Evolutionary conservation across 805 yeast species (phyloP), one percentile per base, ranked within the genome.

Genomic region (Kazachstania taianensis): DNA sequence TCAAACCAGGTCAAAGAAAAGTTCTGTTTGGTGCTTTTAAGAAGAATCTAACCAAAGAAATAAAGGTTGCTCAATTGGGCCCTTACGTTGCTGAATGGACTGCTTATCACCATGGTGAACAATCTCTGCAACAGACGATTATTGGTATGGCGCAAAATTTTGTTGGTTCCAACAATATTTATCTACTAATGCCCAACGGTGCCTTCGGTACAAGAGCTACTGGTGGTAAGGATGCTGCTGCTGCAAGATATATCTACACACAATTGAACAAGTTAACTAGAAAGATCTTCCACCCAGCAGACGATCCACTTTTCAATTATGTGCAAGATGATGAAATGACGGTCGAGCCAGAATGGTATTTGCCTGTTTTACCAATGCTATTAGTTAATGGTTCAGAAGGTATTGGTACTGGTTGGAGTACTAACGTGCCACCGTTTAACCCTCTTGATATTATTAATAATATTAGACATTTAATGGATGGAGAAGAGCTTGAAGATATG

Each of bases 161-260:
- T 53, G 80, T 89, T 33, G 98, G 98, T 8, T 70, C 94, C 6
- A 92, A 92, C 53, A 92, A 92, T 52, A 62, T 92, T 48, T 81
- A 92, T 57, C 52, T 85, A 35, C 65, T 92, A 49, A 70, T 75
- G 55, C 98, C 98, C 32, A 82, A 81, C 56, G 98, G 98, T 69
- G 79, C 85, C 23, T 92, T 92, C 56, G 98, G 98, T 71, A 78
- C 96, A 1, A 76, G 98, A 62, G 87, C 92, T 18, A 70, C 84
- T 18, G 98, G 98, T 60, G 98, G 98, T 66, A 92, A 92, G 58
- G 98, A 92, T 66, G 92, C 87, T 12, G 82, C 97, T n/a, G 96
- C 97, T 19, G 79, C 96, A 31, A 87, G 98, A 72, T 92, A 92
- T 66, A 87, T 92, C 57, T 83, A 73, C 59, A 92, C 98, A 0